phyloP scores from a whole-genome alignment of 257 asterid species.

The Rhazya stricta region DNA sequence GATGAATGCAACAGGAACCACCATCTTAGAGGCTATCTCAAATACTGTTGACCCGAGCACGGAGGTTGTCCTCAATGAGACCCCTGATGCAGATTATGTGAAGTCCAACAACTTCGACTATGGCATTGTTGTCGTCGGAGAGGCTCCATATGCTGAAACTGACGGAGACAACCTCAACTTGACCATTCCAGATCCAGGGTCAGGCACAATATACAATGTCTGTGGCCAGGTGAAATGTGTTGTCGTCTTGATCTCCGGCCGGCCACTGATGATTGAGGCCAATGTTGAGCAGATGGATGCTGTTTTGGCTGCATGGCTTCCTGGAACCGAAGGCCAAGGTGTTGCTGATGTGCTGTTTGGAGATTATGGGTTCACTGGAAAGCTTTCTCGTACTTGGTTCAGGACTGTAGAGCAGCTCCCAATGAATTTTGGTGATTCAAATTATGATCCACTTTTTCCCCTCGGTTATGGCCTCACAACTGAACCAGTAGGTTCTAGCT shows the following conservation, averaged over 20 bases:
- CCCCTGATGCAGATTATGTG: constrained; percentile 23
- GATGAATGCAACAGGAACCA: constrained; percentile 32
- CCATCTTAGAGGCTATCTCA: constrained; percentile 35
- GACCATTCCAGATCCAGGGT: constrained; percentile 37
- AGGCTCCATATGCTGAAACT: constrained; percentile 44
- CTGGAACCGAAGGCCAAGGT: constrained; percentile 63
- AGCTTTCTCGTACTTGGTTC: constrained; percentile 57
- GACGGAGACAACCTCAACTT: constrained; percentile 39
- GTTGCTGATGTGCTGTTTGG: constrained; percentile 58
- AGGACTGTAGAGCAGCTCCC: constrained; percentile 53
- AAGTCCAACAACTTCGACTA: constrained; percentile 33
- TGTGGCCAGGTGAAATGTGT: constrained; percentile 46
- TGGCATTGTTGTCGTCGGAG: constrained; percentile 55
- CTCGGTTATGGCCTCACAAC: constrained; percentile 55
- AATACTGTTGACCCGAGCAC: constrained; percentile 29
- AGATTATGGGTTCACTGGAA: constrained; percentile 51
- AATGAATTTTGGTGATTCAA: constrained; percentile 45
- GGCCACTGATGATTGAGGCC: constrained; percentile 50
- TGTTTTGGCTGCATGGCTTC: constrained; percentile 70
- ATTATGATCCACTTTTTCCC: constrained; percentile 61
- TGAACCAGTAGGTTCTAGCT: background rate
- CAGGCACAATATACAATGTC: constrained; percentile 27
- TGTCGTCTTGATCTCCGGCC: constrained; percentile 47
- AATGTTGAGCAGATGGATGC: constrained; percentile 37
- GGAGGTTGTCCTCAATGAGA: constrained; percentile 29